Evolutionary conservation across 2,329 filamentous ascomycete species (phyloP).

Genomic region (Trichoderma guizhouense): DNA sequence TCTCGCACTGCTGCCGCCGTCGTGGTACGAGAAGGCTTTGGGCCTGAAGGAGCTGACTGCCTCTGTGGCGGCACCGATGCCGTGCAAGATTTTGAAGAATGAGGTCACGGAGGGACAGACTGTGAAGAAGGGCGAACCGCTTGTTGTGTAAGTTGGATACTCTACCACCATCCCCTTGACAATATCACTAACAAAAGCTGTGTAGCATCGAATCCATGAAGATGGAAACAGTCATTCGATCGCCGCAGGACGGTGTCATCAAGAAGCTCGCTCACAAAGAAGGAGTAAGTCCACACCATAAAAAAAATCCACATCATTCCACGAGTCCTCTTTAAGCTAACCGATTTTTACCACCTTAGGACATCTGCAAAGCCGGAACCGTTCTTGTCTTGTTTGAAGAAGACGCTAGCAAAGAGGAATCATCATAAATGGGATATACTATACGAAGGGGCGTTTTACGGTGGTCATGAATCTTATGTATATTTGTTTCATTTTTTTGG

Average conservation of each 20-base stretch:
- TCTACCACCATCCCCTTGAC: not conserved
- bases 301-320: no score
- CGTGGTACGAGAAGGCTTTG: conserved; percentile 84
- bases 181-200: conserved; percentile 30
- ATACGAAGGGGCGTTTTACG: conserved; percentile 19
- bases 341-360: conserved; percentile 41
- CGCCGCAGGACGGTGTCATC: conserved; percentile 68
- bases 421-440: conserved; percentile 21
- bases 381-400: conserved; percentile 71
- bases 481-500: not conserved
- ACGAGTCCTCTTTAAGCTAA: not conserved
- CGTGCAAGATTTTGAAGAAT: conserved; percentile 90
- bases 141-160: conserved; percentile 66
- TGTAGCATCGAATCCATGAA: conserved; percentile 79
- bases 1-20: conserved; percentile 57
- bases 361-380: conserved; percentile 75
- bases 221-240: conserved; percentile 82
- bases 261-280: conserved; percentile 71
- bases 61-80: conserved; percentile 91
- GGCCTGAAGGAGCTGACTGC: conserved; percentile 77
- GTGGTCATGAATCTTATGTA: conserved; percentile 15
- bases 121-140: conserved; percentile 79
- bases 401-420: conserved; percentile 30
- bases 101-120: conserved; percentile 77
- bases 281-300: conserved; percentile 54